A percentile compares a stretch with the other conserved stretches of the same genome.
Evolutionary conservation across 192 early-diverging fungal genomes (phyloP).

Genomic region (Backusella liffmaniae): DNA sequence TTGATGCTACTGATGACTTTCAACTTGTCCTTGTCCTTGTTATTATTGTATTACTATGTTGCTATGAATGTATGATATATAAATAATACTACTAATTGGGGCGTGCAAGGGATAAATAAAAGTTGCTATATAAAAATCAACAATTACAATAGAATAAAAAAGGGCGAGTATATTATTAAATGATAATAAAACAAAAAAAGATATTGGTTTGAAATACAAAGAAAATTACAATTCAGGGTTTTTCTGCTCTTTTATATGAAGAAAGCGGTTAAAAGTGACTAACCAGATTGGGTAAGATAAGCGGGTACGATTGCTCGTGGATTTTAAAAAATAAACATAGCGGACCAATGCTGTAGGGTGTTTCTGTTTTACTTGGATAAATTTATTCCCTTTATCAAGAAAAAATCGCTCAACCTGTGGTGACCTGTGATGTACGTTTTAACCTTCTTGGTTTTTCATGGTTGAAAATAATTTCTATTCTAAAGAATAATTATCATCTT

Average conservation of each 20-base stretch:
- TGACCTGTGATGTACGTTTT: background rate
- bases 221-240: background rate
- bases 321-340: background rate
- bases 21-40: background rate
- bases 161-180: background rate
- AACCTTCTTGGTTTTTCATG: background rate
- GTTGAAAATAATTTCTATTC: background rate
- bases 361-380: constrained; percentile 1
- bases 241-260: background rate
- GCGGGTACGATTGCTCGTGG: background rate
- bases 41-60: background rate
- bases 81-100: background rate
- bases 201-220: background rate
- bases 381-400: background rate
- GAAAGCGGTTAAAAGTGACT: background rate
- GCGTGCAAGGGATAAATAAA: background rate
- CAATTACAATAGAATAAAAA: background rate
- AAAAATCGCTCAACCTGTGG: background rate
- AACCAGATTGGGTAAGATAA: constrained; percentile 15
- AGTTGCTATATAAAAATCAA: background rate
- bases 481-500: background rate
- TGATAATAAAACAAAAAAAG: background rate
- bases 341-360: background rate
- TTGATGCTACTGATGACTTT: background rate
- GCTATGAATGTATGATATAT: background rate